Evolutionary conservation across 768 basidiomycete species (phyloP).

Genomic region (Psilocybe cubensis): DNA sequence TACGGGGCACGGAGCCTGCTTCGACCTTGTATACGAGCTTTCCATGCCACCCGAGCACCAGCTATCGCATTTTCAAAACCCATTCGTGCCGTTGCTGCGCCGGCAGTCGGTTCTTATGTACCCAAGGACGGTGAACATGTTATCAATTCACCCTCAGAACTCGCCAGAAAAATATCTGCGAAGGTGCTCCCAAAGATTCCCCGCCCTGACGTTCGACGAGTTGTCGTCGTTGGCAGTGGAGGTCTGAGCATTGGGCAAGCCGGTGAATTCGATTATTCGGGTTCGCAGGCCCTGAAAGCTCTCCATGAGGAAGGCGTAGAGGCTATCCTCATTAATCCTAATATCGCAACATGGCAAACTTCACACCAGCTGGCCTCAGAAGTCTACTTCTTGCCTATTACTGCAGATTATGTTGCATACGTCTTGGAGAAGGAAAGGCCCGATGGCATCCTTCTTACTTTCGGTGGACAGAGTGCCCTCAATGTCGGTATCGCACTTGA

Average conservation of each 20-base stretch:
- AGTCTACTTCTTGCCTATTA: conserved; percentile 97
- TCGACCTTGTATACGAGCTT: conserved; percentile 44
- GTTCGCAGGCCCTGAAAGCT: conserved; percentile 98
- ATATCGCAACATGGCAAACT: conserved; percentile 99
- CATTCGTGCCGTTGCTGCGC: conserved; percentile 70
- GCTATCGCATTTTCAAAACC: conserved; percentile 43
- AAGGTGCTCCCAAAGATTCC: conserved; percentile 92
- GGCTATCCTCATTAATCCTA: conserved; percentile 96
- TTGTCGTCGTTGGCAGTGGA: conserved; percentile 94
- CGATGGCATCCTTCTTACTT: conserved; percentile 95
- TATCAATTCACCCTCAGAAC: conserved; percentile 91
- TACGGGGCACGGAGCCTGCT: conserved; percentile 37
- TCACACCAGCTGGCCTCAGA: conserved; percentile 96
- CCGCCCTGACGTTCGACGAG: conserved; percentile 91
- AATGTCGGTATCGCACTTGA: conserved; percentile 98
- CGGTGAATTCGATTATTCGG: conserved; percentile 99
- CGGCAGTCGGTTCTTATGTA: conserved; percentile 72
- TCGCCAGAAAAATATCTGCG: conserved; percentile 92
- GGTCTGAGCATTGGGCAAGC: conserved; percentile 98
- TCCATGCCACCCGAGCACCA: conserved; percentile 48
- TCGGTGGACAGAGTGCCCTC: conserved; percentile 96
- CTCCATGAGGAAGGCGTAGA: conserved; percentile 94
- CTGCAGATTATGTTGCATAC: conserved; percentile 97
- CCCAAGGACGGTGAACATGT: conserved; percentile 75
- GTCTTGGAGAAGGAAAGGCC: conserved; percentile 98